Evolutionary conservation across 768 basidiomycete species (phyloP).

Genomic region (Mycena metata): DNA sequence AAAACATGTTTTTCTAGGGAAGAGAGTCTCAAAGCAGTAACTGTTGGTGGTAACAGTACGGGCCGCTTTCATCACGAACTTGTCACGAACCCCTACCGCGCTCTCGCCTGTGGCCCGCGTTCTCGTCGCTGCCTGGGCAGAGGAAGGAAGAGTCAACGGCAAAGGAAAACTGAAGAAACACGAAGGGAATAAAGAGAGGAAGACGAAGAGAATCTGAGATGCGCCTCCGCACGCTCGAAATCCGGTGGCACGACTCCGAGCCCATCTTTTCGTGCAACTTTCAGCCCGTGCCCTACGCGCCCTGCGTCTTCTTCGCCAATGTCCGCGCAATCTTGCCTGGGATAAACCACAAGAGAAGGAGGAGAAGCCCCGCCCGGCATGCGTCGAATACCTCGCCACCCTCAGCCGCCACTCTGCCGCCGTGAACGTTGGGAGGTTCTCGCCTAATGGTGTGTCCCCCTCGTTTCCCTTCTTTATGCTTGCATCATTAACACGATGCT

Average conservation of each 20-base stretch:
- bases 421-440: constrained; percentile 96
- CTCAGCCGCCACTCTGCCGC: constrained; percentile 93
- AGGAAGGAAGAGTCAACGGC: too few relatives aligned
- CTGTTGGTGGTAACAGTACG: too few relatives aligned
- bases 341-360: constrained; percentile 47
- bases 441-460: constrained; percentile 81
- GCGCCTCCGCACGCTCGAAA: constrained; percentile 93
- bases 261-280: constrained; percentile 98
- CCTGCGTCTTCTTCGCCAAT: constrained; percentile 75
- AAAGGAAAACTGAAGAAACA: too few relatives aligned
- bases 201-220: too few relatives aligned
- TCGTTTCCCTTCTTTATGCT: constrained; percentile 16
- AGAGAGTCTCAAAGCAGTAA: too few relatives aligned
- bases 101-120: too few relatives aligned
- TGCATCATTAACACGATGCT: constrained; percentile 44
- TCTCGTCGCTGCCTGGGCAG: too few relatives aligned
- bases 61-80: too few relatives aligned
- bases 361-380: constrained; percentile 65
- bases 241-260: constrained; percentile 96
- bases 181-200: too few relatives aligned
- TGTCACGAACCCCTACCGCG: too few relatives aligned
- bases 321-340: constrained; percentile 76
- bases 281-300: constrained; percentile 85
- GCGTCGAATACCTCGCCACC: constrained; percentile 96
- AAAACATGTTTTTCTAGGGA: too few relatives aligned